A percentile compares a stretch with the other conserved stretches of the same genome.
Conservation (phyloP, 2,329 filamentous ascomycete genomes). For the Elsinoe australis region DNA sequence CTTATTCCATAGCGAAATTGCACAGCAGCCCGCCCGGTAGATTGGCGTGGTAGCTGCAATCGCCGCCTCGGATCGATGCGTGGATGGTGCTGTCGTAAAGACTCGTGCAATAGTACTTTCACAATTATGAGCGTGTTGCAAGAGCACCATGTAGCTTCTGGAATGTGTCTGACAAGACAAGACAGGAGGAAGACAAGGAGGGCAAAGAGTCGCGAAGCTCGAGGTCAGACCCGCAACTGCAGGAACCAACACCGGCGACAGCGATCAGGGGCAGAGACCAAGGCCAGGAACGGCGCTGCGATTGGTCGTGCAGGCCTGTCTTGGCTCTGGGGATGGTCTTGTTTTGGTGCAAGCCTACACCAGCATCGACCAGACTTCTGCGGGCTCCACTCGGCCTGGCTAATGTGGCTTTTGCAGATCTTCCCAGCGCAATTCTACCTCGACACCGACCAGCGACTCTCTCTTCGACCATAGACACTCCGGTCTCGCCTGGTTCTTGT, state of each 20-base stretch:
- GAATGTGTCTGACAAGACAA: too few species aligned
- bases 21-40: neutral
- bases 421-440: slow-evolving; percentile 12
- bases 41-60: too few species aligned
- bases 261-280: slow-evolving; percentile 7
- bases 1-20: slow-evolving; percentile 11
- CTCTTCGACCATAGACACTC: neutral
- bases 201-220: slow-evolving; percentile 3
- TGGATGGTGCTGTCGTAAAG: too few species aligned
- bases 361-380: too few species aligned
- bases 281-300: slow-evolving; percentile 8
- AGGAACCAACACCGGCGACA: neutral
- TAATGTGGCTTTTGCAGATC: slow-evolving; percentile 13
- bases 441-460: neutral
- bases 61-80: too few species aligned
- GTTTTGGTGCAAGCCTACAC: slow-evolving; percentile 9
- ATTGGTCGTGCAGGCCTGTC: too few species aligned
- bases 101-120: too few species aligned
- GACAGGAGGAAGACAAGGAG: neutral
- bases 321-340: slow-evolving; percentile 3
- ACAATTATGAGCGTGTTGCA: too few species aligned
- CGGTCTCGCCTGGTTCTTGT: slow-evolving; percentile 10
- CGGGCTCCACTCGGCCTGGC: too few species aligned
- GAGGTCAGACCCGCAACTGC: neutral
- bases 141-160: too few species aligned